These are phyloP conservation scores for Keithomyces neogunnii DNA, from an alignment of 2,329 filamentous ascomycete species.

Conservation along the genomic window DNA sequence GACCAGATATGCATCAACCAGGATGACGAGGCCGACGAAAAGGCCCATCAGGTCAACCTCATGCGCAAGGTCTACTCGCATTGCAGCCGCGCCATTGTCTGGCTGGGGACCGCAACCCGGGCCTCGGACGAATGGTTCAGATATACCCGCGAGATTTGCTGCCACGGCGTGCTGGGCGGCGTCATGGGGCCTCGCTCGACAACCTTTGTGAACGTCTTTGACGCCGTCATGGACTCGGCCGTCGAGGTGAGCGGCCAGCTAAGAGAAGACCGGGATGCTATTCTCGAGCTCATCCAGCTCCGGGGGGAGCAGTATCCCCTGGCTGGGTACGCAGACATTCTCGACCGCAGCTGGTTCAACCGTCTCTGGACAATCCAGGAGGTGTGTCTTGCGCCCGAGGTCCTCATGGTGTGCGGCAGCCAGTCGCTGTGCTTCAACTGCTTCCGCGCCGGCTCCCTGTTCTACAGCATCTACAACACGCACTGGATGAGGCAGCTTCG, in stretches of 20 bases:
- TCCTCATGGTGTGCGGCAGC: slow-evolving; percentile 19
- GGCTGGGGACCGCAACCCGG: slow-evolving; percentile 17
- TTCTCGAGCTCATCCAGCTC: slow-evolving; percentile 15
- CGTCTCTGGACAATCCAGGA: slow-evolving; percentile 29
- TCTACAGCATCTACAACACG: slow-evolving; percentile 22
- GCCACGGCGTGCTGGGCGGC: slow-evolving; percentile 13
- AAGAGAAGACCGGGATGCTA: slow-evolving; percentile 17
- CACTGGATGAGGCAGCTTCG: slow-evolving; percentile 14
- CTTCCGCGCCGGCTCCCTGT: slow-evolving; percentile 16
- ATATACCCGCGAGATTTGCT: slow-evolving; percentile 9
- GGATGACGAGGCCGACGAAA: slow-evolving; percentile 10
- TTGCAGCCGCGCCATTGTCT: slow-evolving; percentile 16
- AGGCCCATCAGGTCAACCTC: slow-evolving; percentile 17
- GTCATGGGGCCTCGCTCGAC: slow-evolving; percentile 15
- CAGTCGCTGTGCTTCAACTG: slow-evolving; percentile 17
- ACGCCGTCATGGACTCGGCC: slow-evolving; percentile 19
- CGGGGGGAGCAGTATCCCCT: slow-evolving; percentile 17
- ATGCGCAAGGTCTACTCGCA: slow-evolving; percentile 21
- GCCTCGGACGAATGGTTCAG: slow-evolving; percentile 14
- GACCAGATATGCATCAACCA: slow-evolving; percentile 26
- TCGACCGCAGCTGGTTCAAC: slow-evolving; percentile 20
- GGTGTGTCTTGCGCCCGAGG: slow-evolving; percentile 15
- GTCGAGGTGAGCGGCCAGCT: slow-evolving; percentile 11
- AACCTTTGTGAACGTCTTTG: slow-evolving; percentile 17
- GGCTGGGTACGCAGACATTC: slow-evolving; percentile 16